Percentiles rank a stretch among this genome's conserved stretches.
Conservation (phyloP, 495 filamentous ascomycete genomes). For the Tuber indicum region DNA sequence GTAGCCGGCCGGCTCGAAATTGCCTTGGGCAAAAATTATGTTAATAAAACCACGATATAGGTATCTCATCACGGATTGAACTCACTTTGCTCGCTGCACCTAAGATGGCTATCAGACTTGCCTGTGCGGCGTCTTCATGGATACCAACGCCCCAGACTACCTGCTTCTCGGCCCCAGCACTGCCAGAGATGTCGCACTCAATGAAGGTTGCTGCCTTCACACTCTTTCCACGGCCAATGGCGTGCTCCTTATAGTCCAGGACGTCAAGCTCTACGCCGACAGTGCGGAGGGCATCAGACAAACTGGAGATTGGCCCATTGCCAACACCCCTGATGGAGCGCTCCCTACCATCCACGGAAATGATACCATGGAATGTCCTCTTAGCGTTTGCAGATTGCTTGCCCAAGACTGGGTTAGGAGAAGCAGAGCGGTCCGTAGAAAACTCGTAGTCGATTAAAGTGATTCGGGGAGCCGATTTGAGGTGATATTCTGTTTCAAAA, state of each 20-base stretch:
- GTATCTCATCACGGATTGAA: slow-evolving; percentile 16
- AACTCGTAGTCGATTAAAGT: slow-evolving; percentile 88
- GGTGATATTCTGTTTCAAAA: slow-evolving; percentile 82
- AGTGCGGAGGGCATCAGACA: slow-evolving; percentile 71
- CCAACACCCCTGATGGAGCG: slow-evolving; percentile 72
- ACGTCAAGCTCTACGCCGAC: slow-evolving; percentile 91
- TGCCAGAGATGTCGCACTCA: slow-evolving; percentile 71
- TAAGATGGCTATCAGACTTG: slow-evolving; percentile 80
- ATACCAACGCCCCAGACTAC: slow-evolving; percentile 95
- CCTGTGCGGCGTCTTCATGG: slow-evolving; percentile 89
- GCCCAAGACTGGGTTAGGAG: slow-evolving; percentile 63
- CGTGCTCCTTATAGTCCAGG: slow-evolving; percentile 92
- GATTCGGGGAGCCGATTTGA: slow-evolving; percentile 68
- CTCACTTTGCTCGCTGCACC: slow-evolving; percentile 83
- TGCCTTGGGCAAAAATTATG: slow-evolving; percentile 5
- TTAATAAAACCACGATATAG: background rate
- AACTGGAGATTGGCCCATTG: slow-evolving; percentile 81
- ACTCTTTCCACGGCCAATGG: slow-evolving; percentile 69
- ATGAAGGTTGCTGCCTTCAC: slow-evolving; percentile 93
- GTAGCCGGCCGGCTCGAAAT: slow-evolving; percentile 28
- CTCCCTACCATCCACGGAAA: slow-evolving; percentile 75
- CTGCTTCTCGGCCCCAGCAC: slow-evolving; percentile 45
- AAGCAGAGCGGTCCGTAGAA: slow-evolving; percentile 71
- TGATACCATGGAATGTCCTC: slow-evolving; percentile 78
- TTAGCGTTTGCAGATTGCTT: slow-evolving; percentile 71